Percentiles rank a stretch among this genome's conserved stretches.
Conservation (phyloP, 306 rosid species). For the Corylus americana region DNA sequence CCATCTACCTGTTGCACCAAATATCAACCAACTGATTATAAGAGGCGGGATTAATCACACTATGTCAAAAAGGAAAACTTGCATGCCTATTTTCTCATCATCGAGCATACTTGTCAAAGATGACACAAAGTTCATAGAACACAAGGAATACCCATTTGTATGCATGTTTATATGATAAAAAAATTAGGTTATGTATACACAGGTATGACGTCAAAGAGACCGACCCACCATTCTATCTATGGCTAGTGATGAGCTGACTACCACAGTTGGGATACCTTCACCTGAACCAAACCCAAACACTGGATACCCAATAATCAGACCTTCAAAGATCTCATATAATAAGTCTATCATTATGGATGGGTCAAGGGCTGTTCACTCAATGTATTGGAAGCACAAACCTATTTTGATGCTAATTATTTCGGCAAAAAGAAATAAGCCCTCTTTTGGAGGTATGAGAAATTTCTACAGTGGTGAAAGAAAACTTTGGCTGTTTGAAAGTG, state of each 20-base stretch:
- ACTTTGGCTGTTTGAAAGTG: neutral
- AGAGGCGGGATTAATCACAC: constrained; percentile 6
- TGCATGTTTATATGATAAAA: neutral
- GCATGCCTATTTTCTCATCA: neutral
- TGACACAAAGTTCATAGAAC: neutral
- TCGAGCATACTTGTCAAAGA: neutral
- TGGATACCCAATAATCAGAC: too few species aligned
- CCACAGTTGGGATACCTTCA: too few species aligned
- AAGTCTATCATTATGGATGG: neutral
- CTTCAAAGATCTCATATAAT: too few species aligned
- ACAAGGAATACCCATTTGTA: neutral
- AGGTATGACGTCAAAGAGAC: too few species aligned
- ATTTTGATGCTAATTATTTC: neutral
- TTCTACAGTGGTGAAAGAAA: neutral
- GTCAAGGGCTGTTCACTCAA: neutral
- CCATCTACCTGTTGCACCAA: constrained; percentile 78
- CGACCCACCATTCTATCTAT: too few species aligned
- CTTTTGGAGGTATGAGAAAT: neutral
- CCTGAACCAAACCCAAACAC: too few species aligned
- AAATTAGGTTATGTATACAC: neutral
- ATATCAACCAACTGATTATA: constrained; percentile 22
- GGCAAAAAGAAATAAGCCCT: neutral
- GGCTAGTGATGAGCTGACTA: too few species aligned
- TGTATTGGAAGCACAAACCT: neutral
- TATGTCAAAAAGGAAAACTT: neutral